These are phyloP conservation scores for Arachnomyces sp. DNA, from an alignment of 2,329 filamentous ascomycete species.

Conservation along the genomic window DNA sequence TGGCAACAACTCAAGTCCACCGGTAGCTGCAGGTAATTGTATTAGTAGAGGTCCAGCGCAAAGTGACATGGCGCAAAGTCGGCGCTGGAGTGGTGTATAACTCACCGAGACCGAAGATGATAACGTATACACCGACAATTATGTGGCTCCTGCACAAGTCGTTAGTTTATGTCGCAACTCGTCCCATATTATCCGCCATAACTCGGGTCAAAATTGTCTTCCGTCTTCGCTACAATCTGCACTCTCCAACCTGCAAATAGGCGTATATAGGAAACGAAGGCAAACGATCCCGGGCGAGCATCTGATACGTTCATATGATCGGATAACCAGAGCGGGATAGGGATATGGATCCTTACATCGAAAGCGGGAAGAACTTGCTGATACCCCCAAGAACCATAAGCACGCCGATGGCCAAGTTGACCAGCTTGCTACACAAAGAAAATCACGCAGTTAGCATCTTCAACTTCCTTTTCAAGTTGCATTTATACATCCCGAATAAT, in stretches of 20 bases:
- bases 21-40: constrained; percentile 47
- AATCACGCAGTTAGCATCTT: constrained; percentile 19
- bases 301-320: constrained; percentile 1
- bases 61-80: neutral
- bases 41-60: constrained; percentile 16
- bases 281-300: too few species aligned
- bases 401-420: constrained; percentile 81
- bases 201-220: too few species aligned
- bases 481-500: too few species aligned
- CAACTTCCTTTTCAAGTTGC: too few species aligned
- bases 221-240: neutral
- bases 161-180: too few species aligned
- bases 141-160: constrained; percentile 51
- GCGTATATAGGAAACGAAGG: too few species aligned
- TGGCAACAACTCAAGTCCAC: constrained; percentile 68
- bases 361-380: constrained; percentile 37
- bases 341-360: constrained; percentile 19
- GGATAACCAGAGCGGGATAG: neutral
- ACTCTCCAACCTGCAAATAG: too few species aligned
- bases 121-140: constrained; percentile 77
- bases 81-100: neutral
- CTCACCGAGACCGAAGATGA: constrained; percentile 80
- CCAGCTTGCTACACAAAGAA: constrained; percentile 62
- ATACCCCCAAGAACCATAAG: constrained; percentile 80
- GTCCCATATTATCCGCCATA: constrained; percentile 4